Percentiles rank a stretch among this genome's conserved stretches.
These are phyloP conservation scores for Imleria badia DNA, from an alignment of 768 basidiomycete species.

Conservation along the genomic window DNA sequence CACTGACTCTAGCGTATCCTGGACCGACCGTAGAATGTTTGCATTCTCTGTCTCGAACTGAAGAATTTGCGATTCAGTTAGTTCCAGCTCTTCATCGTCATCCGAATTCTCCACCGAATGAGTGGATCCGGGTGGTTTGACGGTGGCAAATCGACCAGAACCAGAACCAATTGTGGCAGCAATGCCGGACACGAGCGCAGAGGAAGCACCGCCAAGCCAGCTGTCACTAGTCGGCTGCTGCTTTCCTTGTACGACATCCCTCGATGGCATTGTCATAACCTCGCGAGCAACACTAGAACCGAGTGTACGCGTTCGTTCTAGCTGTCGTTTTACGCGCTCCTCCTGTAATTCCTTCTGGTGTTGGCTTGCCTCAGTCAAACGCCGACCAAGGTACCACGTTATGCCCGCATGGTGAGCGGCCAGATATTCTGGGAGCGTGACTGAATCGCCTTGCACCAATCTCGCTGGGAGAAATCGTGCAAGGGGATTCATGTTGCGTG, in stretches of 20 bases:
- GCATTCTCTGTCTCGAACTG: constrained; percentile 94
- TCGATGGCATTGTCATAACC: constrained; percentile 45
- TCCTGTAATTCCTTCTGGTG: constrained; percentile 89
- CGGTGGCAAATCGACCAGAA: constrained; percentile 32
- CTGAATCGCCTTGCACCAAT: constrained; percentile 58
- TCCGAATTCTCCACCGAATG: constrained; percentile 44
- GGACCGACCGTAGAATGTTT: constrained; percentile 76
- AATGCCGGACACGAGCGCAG: constrained; percentile 53
- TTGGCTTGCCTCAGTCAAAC: constrained; percentile 77
- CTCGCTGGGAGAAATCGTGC: constrained; percentile 71
- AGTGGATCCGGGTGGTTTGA: constrained; percentile 27
- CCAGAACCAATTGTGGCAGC: constrained; percentile 59
- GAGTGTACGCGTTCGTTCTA: constrained; percentile 80
- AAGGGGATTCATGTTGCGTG: constrained; percentile 63
- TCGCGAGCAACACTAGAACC: constrained; percentile 78
- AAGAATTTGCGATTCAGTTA: constrained; percentile 85
- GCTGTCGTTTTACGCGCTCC: constrained; percentile 84
- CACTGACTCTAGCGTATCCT: constrained; percentile 84
- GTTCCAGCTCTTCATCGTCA: constrained; percentile 75
- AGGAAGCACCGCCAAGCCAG: constrained; percentile 62
- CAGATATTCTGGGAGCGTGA: constrained; percentile 54
- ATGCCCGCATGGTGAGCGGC: constrained; percentile 94
- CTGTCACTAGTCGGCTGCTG: constrained; percentile 37
- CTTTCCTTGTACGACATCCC: constrained; percentile 23
- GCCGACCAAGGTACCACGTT: constrained; percentile 85